A percentile compares a stretch with the other conserved stretches of the same genome.
phyloP scores from a whole-genome alignment of 2,329 filamentous ascomycete genomes.

The Xylariaceae sp. region DNA sequence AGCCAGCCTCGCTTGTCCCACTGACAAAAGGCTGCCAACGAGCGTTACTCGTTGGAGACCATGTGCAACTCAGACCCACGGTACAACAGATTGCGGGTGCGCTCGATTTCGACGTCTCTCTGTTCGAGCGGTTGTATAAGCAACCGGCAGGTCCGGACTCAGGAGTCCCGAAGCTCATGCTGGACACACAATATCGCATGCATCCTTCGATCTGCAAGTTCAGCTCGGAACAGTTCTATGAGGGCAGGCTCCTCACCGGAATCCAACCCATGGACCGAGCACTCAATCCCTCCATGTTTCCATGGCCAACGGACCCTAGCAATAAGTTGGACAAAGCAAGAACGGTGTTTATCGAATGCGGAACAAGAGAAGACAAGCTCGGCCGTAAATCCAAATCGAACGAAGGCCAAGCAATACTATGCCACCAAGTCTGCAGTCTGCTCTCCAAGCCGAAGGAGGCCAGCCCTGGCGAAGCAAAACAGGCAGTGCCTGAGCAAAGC shows the following conservation, averaged over 20 bases:
- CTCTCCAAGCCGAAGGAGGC: not conserved
- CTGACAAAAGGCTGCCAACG: conserved; percentile 12
- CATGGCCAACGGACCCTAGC: conserved; percentile 1
- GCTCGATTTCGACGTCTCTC: conserved; percentile 8
- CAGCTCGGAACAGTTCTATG: conserved; percentile 13
- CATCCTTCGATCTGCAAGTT: conserved; percentile 12
- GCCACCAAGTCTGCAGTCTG: conserved; percentile 6
- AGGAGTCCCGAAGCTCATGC: conserved; percentile 4
- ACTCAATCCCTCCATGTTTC: conserved; percentile 4
- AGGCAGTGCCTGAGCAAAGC: conserved; percentile 3
- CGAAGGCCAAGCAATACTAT: conserved; percentile 8
- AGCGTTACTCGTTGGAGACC: conserved; percentile 9
- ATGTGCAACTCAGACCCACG: conserved; percentile 10
- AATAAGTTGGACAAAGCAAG: conserved; percentile 2
- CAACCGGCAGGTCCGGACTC: not conserved
- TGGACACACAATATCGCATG: conserved; percentile 14
- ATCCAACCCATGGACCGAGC: not conserved
- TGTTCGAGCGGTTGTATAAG: conserved; percentile 11
- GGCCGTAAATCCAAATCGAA: conserved; percentile 7
- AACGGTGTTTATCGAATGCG: conserved; percentile 8
- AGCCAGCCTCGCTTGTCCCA: conserved; percentile 11
- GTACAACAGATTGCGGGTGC: conserved; percentile 9
- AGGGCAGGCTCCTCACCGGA: not conserved
- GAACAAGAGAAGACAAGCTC: conserved; percentile 2
- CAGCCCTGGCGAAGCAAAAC: not conserved